Evolutionary conservation across 2,329 filamentous ascomycete species (phyloP).

Genomic region (Eurotiales sp.): DNA sequence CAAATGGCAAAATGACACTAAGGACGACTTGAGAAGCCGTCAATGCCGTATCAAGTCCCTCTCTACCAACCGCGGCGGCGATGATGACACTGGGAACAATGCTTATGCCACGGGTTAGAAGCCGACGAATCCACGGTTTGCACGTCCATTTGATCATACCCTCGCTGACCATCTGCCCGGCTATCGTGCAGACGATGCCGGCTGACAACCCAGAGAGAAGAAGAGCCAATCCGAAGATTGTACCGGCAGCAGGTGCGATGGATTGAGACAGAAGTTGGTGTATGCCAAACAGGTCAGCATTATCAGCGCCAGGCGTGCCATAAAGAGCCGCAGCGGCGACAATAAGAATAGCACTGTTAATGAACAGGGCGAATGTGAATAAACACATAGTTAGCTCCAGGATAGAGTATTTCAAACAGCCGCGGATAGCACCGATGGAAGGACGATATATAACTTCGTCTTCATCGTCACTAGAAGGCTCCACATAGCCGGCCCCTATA

Average conservation of each 20-base stretch:
- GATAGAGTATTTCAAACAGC: slow-evolving; percentile 70
- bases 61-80: slow-evolving; percentile 69
- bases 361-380: slow-evolving; percentile 79
- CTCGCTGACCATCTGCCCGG: slow-evolving; percentile 84
- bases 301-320: slow-evolving; percentile 55
- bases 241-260: slow-evolving; percentile 71
- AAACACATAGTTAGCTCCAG: slow-evolving; percentile 67
- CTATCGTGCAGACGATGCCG: slow-evolving; percentile 83
- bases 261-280: slow-evolving; percentile 65
- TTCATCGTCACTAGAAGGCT: slow-evolving; percentile 45
- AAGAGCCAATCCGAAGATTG: slow-evolving; percentile 77
- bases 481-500: slow-evolving; percentile 35
- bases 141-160: slow-evolving; percentile 73
- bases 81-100: slow-evolving; percentile 82
- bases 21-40: slow-evolving; percentile 75
- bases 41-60: slow-evolving; percentile 67
- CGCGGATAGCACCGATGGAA: slow-evolving; percentile 66
- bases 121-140: slow-evolving; percentile 71
- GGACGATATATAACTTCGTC: slow-evolving; percentile 59
- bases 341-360: slow-evolving; percentile 79
- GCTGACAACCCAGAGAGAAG: slow-evolving; percentile 76
- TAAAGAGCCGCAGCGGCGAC: slow-evolving; percentile 76
- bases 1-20: slow-evolving; percentile 74
- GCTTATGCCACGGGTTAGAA: slow-evolving; percentile 74
- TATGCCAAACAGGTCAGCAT: slow-evolving; percentile 80